Conservation (phyloP, 139 green algal species). For the Desmodesmus armatus region DNA sequence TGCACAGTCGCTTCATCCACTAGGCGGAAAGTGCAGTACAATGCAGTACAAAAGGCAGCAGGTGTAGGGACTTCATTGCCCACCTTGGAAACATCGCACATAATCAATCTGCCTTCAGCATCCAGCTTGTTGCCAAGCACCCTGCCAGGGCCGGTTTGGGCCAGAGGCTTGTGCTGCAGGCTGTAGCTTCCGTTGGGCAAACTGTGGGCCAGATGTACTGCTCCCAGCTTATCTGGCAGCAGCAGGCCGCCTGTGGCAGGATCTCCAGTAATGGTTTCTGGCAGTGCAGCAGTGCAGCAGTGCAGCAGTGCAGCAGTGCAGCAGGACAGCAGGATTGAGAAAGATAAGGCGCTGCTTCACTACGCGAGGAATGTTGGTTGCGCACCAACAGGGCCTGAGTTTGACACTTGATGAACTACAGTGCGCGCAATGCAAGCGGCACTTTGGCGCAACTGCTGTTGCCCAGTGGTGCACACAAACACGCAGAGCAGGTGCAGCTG, state of each 20-base stretch:
- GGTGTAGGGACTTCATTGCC: not conserved
- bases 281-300: not conserved
- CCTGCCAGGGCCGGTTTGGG: constrained; percentile 32
- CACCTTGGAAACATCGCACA: constrained; percentile 52
- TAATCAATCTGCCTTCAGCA: constrained; percentile 34
- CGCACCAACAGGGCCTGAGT: not conserved
- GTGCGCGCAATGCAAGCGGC: too few relatives aligned
- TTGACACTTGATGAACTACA: not conserved
- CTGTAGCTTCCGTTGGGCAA: not conserved
- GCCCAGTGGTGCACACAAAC: not conserved
- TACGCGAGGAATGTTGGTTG: not conserved
- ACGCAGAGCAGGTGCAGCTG: not conserved
- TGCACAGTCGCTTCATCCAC: not conserved
- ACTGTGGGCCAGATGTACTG: not conserved
- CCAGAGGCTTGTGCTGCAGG: constrained; percentile 10
- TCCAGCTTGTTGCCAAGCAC: constrained; percentile 40
- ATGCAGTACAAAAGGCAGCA: not conserved
- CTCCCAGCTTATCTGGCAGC: constrained; percentile 29
- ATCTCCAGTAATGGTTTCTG: constrained; percentile 18
- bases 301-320: not conserved
- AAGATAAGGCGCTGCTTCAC: not conserved
- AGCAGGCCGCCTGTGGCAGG: not conserved
- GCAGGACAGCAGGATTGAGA: not conserved
- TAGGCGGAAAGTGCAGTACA: not conserved
- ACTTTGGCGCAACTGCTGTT: too few relatives aligned